Evolutionary conservation across 2,329 filamentous ascomycete genomes (phyloP), one percentile per base, ranked within the genome.

Genomic region (Fusarium poae): DNA sequence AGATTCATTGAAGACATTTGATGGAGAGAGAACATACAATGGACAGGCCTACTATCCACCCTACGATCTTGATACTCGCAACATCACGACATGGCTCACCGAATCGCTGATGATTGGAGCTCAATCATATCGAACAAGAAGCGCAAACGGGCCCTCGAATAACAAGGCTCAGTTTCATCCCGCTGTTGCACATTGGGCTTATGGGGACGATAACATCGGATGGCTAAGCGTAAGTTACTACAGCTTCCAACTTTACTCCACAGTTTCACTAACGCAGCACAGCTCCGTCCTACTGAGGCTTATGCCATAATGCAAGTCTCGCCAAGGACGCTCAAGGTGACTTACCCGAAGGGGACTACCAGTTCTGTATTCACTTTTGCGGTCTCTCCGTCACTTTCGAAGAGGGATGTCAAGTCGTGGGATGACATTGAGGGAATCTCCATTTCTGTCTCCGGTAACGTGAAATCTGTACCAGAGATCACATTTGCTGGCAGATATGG

Each of bases 31-130:
- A 3, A 67, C 56, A 5, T 67, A 62, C 12, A n/a, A n/a, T 1
- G 63, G 55, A 0, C 29, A 62, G 18, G 63, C 62, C 2, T 67
- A 40, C 16, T 67, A 66, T 57, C 55, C 62, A 12, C 62, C 62
- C 0, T 61, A 75, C 2, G 77, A 79, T 0, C 77, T 89, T 27
- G 81, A 81, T 25, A 80, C 82, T 0, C 82, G 87, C n/a, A 89
- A 89, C 67, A 85, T 89, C 63, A 84, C 84, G 1, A 81, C 85
- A 13, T 89, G 85, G 84, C 73, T 89, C 0, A 83, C 83, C 1
- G 75, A 80, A 5, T 82, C 84, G 35, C 76, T 89, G 23, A 88
- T 83, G 32, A 88, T 89, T 57, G 87, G 87, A 52, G 85, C 84
- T 0, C 83, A 87, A 70, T 84, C 85, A 3, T 65, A 65, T 46